Evolutionary conservation across 371 early-diverging fungal genomes (phyloP).

Genomic region (Mortierella sp.): DNA sequence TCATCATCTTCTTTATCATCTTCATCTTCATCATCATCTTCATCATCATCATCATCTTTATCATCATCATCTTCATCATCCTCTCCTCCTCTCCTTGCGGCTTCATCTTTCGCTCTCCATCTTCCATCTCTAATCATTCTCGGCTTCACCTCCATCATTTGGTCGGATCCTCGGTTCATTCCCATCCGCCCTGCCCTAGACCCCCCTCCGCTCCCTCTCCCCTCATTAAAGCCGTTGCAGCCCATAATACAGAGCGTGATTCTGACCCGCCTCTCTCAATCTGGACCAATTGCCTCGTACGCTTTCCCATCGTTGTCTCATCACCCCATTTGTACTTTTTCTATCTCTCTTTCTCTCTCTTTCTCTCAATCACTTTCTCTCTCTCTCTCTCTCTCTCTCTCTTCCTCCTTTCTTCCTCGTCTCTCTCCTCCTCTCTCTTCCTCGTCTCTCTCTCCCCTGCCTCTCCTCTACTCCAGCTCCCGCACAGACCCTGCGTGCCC

Average conservation of each 20-base stretch:
- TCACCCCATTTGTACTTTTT: not conserved
- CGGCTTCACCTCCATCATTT: not conserved
- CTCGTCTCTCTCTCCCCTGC: not conserved
- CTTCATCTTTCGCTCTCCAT: not conserved
- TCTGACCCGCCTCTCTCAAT: too few relatives aligned
- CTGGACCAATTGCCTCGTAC: not conserved
- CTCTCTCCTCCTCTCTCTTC: not conserved
- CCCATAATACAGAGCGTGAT: too few relatives aligned
- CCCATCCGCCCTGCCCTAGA: not conserved
- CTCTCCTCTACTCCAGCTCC: not conserved
- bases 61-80: not conserved
- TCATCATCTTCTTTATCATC: constrained; percentile 6
- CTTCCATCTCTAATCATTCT: not conserved
- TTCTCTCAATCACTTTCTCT: not conserved
- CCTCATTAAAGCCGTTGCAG: not conserved
- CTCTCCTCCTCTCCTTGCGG: too few relatives aligned
- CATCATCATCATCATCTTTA: not conserved
- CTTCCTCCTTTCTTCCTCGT: not conserved
- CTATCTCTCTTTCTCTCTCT: constrained; percentile 1
- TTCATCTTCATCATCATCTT: not conserved
- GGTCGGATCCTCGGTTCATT: constrained; percentile 2
- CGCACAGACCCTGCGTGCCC: not conserved
- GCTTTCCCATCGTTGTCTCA: not conserved
- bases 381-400: not conserved
- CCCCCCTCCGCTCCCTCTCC: not conserved